Conservation (phyloP, 2,329 filamentous ascomycete species). For the Pseudocercospora pini-densiflorae region DNA sequence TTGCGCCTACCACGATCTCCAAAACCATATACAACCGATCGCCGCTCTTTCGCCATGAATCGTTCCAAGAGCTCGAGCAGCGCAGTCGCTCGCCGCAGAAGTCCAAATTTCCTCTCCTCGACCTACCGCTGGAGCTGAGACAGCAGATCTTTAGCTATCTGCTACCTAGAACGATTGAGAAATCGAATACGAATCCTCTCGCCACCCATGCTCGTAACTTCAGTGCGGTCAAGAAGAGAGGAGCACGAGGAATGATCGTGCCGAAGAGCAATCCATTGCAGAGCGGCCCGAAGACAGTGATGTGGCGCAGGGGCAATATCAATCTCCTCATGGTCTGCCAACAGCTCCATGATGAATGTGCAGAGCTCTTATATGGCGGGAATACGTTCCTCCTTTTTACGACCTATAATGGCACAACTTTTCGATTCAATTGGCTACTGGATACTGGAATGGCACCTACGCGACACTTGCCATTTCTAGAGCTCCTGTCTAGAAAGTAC, state of each 20-base stretch:
- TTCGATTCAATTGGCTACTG: constrained; percentile 51
- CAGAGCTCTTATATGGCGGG: constrained; percentile 51
- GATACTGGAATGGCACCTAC: constrained; percentile 47
- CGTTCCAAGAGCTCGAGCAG: constrained; percentile 38
- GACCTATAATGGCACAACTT: constrained; percentile 49
- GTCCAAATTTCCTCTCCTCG: constrained; percentile 40
- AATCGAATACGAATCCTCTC: constrained; percentile 30
- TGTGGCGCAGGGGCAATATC: constrained; percentile 51
- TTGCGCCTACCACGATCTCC: constrained; percentile 32
- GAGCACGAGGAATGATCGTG: constrained; percentile 32
- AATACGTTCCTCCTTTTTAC: constrained; percentile 54
- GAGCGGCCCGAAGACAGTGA: constrained; percentile 25
- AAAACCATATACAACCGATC: constrained; percentile 21
- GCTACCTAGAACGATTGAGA: constrained; percentile 46
- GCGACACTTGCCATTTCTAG: constrained; percentile 46
- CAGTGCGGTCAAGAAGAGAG: constrained; percentile 37
- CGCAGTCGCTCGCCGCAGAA: constrained; percentile 38
- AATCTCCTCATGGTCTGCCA: constrained; percentile 45
- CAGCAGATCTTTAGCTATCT: constrained; percentile 48
- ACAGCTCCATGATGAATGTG: constrained; percentile 52
- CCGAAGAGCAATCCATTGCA: constrained; percentile 18
- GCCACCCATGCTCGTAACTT: constrained; percentile 38
- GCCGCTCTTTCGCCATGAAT: constrained; percentile 34
- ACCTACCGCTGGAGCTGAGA: constrained; percentile 51
- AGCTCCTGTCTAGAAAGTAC: constrained; percentile 48